phyloP scores from a whole-genome alignment of 331 rosid genomes.

The Cydonia oblonga region DNA sequence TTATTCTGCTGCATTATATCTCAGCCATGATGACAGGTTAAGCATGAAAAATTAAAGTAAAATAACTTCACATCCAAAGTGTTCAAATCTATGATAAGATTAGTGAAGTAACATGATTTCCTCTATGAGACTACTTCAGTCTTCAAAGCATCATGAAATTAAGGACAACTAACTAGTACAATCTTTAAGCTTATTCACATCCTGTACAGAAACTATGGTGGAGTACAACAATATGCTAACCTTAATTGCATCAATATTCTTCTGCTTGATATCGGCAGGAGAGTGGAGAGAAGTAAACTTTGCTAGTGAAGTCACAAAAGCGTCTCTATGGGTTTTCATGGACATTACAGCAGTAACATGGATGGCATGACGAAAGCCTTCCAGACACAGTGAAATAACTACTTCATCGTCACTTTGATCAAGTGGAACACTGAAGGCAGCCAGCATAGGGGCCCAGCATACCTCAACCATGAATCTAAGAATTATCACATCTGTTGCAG shows the following conservation, averaged over 20 bases:
- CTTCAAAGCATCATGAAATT: neutral
- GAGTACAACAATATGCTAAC: constrained; percentile 35
- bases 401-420: constrained; percentile 96
- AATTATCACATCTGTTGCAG: constrained; percentile 88
- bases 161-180: neutral
- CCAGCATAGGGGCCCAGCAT: constrained; percentile 99
- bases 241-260: constrained; percentile 87
- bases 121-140: neutral
- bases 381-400: constrained; percentile 75
- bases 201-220: constrained; percentile 10
- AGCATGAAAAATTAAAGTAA: neutral
- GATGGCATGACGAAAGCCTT: constrained; percentile 87
- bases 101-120: neutral
- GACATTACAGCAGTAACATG: constrained; percentile 93
- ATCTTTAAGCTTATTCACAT: neutral
- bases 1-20: neutral
- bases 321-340: constrained; percentile 99
- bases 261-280: constrained; percentile 96
- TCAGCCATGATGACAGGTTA: neutral
- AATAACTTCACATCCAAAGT: neutral
- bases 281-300: constrained; percentile 96
- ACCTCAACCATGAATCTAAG: constrained; percentile 95
- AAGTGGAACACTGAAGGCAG: constrained; percentile 99
- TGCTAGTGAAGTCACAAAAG: constrained; percentile 90
- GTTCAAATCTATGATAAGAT: neutral